phyloP scores from a whole-genome alignment of 257 asterid genomes.

The Gynochthodes officinalis region DNA sequence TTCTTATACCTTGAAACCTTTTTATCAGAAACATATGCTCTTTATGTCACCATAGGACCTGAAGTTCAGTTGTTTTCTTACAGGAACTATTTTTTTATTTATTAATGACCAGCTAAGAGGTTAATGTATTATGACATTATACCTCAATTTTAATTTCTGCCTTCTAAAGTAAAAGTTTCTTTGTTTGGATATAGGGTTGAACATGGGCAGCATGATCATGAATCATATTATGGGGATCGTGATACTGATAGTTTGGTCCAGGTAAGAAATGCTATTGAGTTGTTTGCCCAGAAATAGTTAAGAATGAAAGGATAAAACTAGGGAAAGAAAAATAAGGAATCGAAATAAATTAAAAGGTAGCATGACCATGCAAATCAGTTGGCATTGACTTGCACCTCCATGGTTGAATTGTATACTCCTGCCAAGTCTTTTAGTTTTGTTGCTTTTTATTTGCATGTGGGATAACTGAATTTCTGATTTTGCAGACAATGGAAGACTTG shows the following conservation, averaged over 20 bases:
- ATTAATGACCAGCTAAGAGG: background rate
- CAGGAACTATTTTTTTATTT: background rate
- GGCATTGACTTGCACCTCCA: background rate
- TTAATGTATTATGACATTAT: background rate
- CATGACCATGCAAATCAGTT: background rate
- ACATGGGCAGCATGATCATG: constrained; percentile 93
- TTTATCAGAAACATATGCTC: background rate
- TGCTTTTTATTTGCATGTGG: background rate
- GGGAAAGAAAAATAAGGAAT: constrained; percentile 9
- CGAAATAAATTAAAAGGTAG: constrained; percentile 1
- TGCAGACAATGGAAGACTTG: constrained; percentile 86
- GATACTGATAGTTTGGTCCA: constrained; percentile 79
- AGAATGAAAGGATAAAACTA: constrained; percentile 12
- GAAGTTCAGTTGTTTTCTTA: background rate
- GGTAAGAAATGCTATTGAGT: constrained; percentile 46
- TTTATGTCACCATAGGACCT: background rate
- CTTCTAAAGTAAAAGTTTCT: constrained; percentile 16
- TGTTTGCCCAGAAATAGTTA: background rate
- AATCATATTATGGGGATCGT: constrained; percentile 96
- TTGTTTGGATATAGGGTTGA: constrained; percentile 50
- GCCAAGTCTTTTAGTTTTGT: background rate
- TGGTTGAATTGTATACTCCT: background rate
- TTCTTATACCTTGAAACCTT: background rate
- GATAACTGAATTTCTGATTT: constrained; percentile 11
- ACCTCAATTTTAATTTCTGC: background rate